A percentile compares a stretch with the other conserved stretches of the same genome.
Conservation (phyloP, 2,329 filamentous ascomycete genomes). For the Cladosporium phlei region DNA sequence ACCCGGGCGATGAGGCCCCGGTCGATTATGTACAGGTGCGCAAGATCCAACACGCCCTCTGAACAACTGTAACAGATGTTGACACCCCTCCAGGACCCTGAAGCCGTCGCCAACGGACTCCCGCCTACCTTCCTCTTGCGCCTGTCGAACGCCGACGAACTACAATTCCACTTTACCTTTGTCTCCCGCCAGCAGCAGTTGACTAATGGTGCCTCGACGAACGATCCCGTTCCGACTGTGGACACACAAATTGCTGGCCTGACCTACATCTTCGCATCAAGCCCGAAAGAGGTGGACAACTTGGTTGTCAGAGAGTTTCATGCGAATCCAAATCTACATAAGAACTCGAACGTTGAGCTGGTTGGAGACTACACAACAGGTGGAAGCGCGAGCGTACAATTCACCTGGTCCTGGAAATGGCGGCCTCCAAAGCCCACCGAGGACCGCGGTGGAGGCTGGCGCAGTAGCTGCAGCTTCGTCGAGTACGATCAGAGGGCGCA, state of each 20-base stretch:
- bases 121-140: conserved; percentile 77
- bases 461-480: conserved; percentile 93
- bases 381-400: conserved; percentile 77
- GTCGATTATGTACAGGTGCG: conserved; percentile 88
- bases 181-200: conserved; percentile 56
- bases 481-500: conserved; percentile 95
- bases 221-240: conserved; percentile 31
- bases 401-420: conserved; percentile 97
- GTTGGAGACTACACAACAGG: conserved; percentile 87
- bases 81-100: conserved; percentile 64
- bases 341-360: conserved; percentile 90
- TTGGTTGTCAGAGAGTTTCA: conserved; percentile 93
- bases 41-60: conserved; percentile 14
- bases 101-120: conserved; percentile 40
- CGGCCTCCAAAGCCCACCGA: conserved; percentile 77
- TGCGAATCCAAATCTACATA: conserved; percentile 93
- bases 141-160: conserved; percentile 83
- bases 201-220: conserved; percentile 20
- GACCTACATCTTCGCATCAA: conserved; percentile 88
- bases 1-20: conserved; percentile 66
- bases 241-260: conserved; percentile 83
- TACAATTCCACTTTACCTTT: conserved; percentile 90
- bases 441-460: conserved; percentile 86
- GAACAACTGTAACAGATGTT: not conserved
- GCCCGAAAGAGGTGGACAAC: conserved; percentile 81